Base-by-base conservation (phyloP, 805 yeast genomes). In the Candida argentea region DNA sequence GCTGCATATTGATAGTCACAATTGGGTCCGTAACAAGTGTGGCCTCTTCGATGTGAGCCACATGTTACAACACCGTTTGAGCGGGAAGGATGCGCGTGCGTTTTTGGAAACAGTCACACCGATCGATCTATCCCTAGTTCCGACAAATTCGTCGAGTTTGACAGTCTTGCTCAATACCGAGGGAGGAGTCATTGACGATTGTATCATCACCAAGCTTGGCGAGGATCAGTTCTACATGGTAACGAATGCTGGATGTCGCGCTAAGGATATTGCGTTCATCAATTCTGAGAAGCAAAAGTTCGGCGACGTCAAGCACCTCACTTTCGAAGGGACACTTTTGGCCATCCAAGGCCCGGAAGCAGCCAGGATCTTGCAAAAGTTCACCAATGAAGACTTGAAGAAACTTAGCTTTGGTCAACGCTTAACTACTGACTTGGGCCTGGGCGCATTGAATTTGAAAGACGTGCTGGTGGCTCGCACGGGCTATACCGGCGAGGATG, bases 401-500 rank as follows among this genome's bases (percentile, higher is more conserved):
- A 58, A 65, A 30, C 58, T 91, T 32, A 72, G 68, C 36, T 91
- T 91, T 51, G 97, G 97, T 29, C 67, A 73, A 43, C 67, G 79
- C 8, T 60, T 57, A 22, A 72, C 63, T 43, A 27, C 29, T 14
- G 29, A 33, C 28, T 55, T 70, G 29, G 54, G 54, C 17, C 48
- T 67, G 18, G 48, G 67, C 13, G 56, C 62, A 2, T 60, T 52
- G 44, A n/a, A n/a, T n/a, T 48, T 52, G 35, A 52, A 58, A 16
- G 59, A 64, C 28, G 64, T 80, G 29, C 94, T 86, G 48, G 67
- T 86, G n/a, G 82, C 95, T 3, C 76, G 98, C 55, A 83, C 94
- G 14, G 98, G 98, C 2, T 91, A 91, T 62, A 91, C 98, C 5
- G 98, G 98, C 12, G 98, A 91, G 57, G 98, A 91, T 52, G 98